Evolutionary conservation across 441 rosid species (phyloP).

Genomic region (Syzygium malaccense): DNA sequence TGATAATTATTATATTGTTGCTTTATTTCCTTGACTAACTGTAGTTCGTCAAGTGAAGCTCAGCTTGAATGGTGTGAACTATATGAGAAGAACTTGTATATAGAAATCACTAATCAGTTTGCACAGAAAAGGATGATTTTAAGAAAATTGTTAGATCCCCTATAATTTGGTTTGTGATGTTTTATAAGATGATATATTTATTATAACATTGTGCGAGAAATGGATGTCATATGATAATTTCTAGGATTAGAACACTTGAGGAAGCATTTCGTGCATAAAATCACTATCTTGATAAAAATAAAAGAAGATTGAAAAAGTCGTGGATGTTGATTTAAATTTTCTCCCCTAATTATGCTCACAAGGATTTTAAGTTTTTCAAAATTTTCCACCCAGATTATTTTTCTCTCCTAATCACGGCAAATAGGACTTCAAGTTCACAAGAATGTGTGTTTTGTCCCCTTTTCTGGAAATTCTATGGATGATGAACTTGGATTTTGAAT

Average conservation of each 20-base stretch:
- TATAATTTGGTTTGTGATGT: not conserved
- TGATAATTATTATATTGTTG: not conserved
- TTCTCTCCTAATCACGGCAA: not conserved
- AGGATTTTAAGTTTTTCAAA: not conserved
- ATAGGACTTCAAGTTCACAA: not conserved
- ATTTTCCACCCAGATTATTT: not conserved
- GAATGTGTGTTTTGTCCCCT: not conserved
- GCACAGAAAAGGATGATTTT: not conserved
- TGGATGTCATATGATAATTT: not conserved
- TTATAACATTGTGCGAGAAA: not conserved
- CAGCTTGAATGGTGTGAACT: not conserved
- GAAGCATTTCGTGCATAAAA: too few species aligned
- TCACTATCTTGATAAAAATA: not conserved
- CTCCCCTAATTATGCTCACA: not conserved
- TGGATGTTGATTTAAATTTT: not conserved
- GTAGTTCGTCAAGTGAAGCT: not conserved
- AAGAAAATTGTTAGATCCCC: not conserved
- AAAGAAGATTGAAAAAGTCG: not conserved
- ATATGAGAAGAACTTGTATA: not conserved
- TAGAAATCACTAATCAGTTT: not conserved
- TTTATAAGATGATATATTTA: not conserved
- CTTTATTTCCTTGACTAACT: not conserved
- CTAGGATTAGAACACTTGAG: not conserved
- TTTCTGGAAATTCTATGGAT: not conserved
- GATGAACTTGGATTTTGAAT: not conserved